Base-by-base conservation (phyloP, 306 rosid species). In the Carpinus fangiana region DNA sequence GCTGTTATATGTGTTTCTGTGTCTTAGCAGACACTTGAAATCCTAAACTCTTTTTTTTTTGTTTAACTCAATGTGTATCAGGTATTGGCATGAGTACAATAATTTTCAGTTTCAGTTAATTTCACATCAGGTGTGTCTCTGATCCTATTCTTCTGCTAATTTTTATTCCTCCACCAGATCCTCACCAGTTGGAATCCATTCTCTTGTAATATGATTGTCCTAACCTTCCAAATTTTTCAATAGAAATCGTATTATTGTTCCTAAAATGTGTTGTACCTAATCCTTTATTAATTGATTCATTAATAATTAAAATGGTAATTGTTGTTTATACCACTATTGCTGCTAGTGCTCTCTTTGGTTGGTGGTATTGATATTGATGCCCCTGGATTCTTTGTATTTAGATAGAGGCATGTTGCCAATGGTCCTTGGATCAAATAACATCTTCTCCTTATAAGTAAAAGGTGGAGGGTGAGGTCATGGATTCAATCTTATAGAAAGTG, bases 31-130 rank as follows among this genome's bases (percentile, higher is more conserved):
- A 73, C 77, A 20, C 79, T 70, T 75, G 78, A 79, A 78, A 38
- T 84, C 78, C 62, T 73, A 71, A 21, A 76, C 72, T 74, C 12
- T 79, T 60, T 17, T 53, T 53, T 20, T 78, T 78, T n/a, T n/a
- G 71, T 45, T 76, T 57, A 51, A 80, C 75, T 67, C 73, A 76
- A 83, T 75, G 64, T 83, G 54, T 82, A 50, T 69, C 91, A 95
- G 99, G 91, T 95, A 95, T 76, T 95, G 99, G 99, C 99, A 93
- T 6, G 97, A 91, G 76, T 95, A 88, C 85, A 95, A 95, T 76
- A 93, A 90, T 85, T 95, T 93, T 83, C 99, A 95, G 83, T 95
- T 91, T 87, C 99, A 95, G 78, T 90, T 95, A 77, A 91, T 87
- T 77, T 91, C 90, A 21, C 91, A 90, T 85, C 99, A 95, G 99